Percentiles rank a stretch among this genome's conserved stretches.
Conservation (phyloP, 2,329 filamentous ascomycete genomes). For the Aspergillus tamarii region DNA sequence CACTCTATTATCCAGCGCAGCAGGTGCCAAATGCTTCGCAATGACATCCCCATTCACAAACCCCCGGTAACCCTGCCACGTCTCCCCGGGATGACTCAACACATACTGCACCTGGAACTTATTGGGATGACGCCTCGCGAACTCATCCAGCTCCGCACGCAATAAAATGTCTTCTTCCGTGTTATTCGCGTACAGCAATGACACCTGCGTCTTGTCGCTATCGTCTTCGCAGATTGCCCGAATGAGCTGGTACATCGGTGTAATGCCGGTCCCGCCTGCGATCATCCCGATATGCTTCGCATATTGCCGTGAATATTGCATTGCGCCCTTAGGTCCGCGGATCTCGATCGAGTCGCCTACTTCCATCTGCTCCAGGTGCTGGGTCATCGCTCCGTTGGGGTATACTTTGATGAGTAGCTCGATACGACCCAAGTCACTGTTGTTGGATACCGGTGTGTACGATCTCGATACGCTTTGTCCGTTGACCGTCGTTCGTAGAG, state of each 20-base stretch:
- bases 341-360: slow-evolving; percentile 31
- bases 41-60: slow-evolving; percentile 56
- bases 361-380: slow-evolving; percentile 30
- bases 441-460: slow-evolving; percentile 51
- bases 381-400: slow-evolving; percentile 30
- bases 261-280: slow-evolving; percentile 38
- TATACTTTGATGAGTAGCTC: slow-evolving; percentile 36
- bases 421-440: slow-evolving; percentile 29
- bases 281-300: slow-evolving; percentile 35
- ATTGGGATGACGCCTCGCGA: slow-evolving; percentile 51
- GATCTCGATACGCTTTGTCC: slow-evolving; percentile 52
- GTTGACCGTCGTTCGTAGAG: slow-evolving; percentile 51
- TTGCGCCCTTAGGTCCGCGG: slow-evolving; percentile 37
- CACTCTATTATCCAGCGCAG: slow-evolving; percentile 50
- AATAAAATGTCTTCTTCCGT: slow-evolving; percentile 63
- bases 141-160: slow-evolving; percentile 57
- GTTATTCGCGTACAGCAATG: slow-evolving; percentile 61
- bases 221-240: slow-evolving; percentile 63
- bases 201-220: slow-evolving; percentile 57
- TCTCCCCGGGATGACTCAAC: slow-evolving; percentile 49
- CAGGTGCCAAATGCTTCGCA: slow-evolving; percentile 51
- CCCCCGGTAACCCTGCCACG: slow-evolving; percentile 53
- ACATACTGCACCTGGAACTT: slow-evolving; percentile 61
- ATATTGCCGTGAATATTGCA: slow-evolving; percentile 29
- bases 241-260: slow-evolving; percentile 63